These are phyloP conservation scores for Coemansia sp. DNA, from an alignment of 192 early-diverging fungal genomes.

Conservation along the genomic window DNA sequence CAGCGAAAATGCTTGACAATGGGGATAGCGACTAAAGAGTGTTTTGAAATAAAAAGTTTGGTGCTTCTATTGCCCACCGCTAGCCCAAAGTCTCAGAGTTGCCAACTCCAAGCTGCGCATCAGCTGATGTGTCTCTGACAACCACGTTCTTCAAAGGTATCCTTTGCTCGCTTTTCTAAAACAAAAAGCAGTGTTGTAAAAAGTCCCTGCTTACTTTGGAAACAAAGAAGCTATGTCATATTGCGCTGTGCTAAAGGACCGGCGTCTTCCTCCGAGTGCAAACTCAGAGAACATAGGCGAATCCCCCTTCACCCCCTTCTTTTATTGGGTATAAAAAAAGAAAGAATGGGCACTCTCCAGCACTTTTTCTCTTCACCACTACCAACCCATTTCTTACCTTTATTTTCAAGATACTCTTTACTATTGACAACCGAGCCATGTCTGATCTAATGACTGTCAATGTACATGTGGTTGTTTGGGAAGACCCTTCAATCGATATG, in stretches of 20 bases:
- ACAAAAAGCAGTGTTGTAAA: too few relatives aligned
- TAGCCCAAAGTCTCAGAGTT: too few relatives aligned
- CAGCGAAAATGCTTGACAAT: neutral
- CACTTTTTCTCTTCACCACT: neutral
- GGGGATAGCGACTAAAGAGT: conserved; percentile 4
- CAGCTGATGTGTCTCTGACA: too few relatives aligned
- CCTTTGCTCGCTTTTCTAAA: too few relatives aligned
- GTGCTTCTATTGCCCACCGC: neutral
- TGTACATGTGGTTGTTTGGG: too few relatives aligned
- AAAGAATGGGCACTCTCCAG: neutral
- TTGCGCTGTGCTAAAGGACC: too few relatives aligned
- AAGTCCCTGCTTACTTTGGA: too few relatives aligned
- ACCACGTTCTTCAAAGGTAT: too few relatives aligned
- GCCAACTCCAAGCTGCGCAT: too few relatives aligned
- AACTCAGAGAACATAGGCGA: neutral
- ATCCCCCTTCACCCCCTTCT: neutral
- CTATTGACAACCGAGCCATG: neutral
- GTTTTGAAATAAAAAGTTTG: neutral
- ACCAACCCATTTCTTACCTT: neutral
- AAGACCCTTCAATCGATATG: neutral
- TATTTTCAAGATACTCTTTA: neutral
- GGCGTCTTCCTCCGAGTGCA: neutral
- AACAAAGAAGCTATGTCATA: neutral
- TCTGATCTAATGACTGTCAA: neutral
- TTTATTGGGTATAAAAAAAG: neutral